A percentile compares a stretch with the other conserved stretches of the same genome.
Evolutionary conservation across 768 basidiomycete genomes (phyloP).

Genomic region (Naganishia friedmannii): DNA sequence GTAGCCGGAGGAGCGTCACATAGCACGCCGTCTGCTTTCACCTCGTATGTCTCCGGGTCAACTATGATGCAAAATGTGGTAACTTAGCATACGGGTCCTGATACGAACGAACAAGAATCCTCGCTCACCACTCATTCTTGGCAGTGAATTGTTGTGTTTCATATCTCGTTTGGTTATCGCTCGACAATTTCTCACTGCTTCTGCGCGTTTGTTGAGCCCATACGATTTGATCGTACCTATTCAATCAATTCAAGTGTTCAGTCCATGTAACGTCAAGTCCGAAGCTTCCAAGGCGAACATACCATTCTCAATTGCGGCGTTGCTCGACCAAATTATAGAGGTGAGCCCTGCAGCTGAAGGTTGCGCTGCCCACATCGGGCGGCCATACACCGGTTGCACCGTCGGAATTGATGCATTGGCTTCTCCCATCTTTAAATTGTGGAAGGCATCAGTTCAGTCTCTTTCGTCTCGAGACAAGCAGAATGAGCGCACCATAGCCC

Average conservation of each 20-base stretch:
- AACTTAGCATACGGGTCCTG: background rate
- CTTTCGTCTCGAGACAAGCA: background rate
- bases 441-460: background rate
- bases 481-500: constrained; percentile 66
- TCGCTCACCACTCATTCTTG: constrained; percentile 62
- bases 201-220: constrained; percentile 66
- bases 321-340: constrained; percentile 82
- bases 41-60: constrained; percentile 88
- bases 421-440: constrained; percentile 81
- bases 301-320: constrained; percentile 62
- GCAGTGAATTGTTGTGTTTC: constrained; percentile 84
- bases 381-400: constrained; percentile 79
- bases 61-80: constrained; percentile 54
- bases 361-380: constrained; percentile 90
- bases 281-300: constrained; percentile 26
- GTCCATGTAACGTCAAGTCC: background rate
- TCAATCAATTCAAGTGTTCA: constrained; percentile 33
- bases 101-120: background rate
- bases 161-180: constrained; percentile 77
- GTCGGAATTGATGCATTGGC: constrained; percentile 95
- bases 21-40: constrained; percentile 72
- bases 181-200: constrained; percentile 74
- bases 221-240: constrained; percentile 65
- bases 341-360: constrained; percentile 74
- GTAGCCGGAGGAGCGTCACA: constrained; percentile 73